Evolutionary conservation across 352 stramenopile species (phyloP), one percentile per base, ranked within the genome.

Genomic region (Phytophthora hybrid): DNA sequence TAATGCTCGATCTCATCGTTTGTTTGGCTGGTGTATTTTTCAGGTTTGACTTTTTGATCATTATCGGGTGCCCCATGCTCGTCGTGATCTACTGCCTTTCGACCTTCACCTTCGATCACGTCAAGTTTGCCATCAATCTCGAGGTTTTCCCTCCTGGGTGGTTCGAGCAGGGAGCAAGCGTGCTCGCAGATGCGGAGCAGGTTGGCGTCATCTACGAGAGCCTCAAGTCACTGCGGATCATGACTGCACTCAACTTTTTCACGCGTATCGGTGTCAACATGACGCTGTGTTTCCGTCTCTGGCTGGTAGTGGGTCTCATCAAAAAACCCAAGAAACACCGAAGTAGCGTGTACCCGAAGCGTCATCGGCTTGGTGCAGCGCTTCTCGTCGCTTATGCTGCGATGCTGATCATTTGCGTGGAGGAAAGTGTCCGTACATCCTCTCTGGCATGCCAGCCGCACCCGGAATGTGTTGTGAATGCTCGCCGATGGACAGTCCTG

Each of bases 41-140:
- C 31, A 73, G 69, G 18, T 80, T 76, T 59, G 72, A 79, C 53
- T 57, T 73, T n/a, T 6, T 69, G 5, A 56, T 75, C 31, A 67
- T 63, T 0, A 44, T 79, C 9, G 44, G 57, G 2, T 80, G 37
- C 44, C 69, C 69, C 3, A 66, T 77, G 21, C 26, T 72, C 32
- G 65, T 67, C 26, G n/a, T 80, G 1, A 8, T 64, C 11, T 74
- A 74, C 52, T 65, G 59, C 39, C 26, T 68, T 10, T 37, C 29
- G 1, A 54, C 7, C 34, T 77, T 77, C 34, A 66, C n/a, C 7
- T 74, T 80, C 23, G 73, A 80, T 51, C 59, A 37, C 1, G 18
- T 8, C 3, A 46, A 62, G 14, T 60, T 73, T 13, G 56, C 32
- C 5, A 66, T 80, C 23, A 77, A 72, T 58, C 18, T 52, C 10